phyloP scores from a whole-genome alignment of 2,329 filamentous ascomycete species.

The Aspergillaceae sp. region DNA sequence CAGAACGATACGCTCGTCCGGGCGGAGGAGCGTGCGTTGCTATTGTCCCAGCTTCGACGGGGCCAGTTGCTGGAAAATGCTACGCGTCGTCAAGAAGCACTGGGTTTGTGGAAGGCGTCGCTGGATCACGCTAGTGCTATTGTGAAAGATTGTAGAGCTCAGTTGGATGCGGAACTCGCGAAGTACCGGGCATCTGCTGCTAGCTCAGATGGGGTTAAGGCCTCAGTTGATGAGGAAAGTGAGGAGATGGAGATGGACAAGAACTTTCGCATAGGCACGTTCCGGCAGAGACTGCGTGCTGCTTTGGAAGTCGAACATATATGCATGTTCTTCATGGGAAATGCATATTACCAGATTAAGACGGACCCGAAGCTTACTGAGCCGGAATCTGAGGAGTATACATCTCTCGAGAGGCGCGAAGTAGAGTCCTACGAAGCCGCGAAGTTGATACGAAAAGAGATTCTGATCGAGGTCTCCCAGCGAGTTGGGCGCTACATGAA shows the following conservation, averaged over 20 bases:
- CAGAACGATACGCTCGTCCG: slow-evolving; percentile 62
- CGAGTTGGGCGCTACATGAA: slow-evolving; percentile 59
- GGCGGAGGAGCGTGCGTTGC: slow-evolving; percentile 58
- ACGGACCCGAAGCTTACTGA: slow-evolving; percentile 55
- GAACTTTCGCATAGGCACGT: slow-evolving; percentile 45
- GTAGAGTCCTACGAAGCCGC: slow-evolving; percentile 66
- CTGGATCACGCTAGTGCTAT: slow-evolving; percentile 40
- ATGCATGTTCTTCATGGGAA: slow-evolving; percentile 76
- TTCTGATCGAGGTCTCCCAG: slow-evolving; percentile 52
- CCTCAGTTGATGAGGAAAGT: slow-evolving; percentile 23
- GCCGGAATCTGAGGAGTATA: slow-evolving; percentile 60
- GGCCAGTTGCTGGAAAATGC: slow-evolving; percentile 76
- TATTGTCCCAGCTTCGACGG: slow-evolving; percentile 55
- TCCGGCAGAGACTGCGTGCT: slow-evolving; percentile 58
- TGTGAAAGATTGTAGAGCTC: slow-evolving; percentile 55
- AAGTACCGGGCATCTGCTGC: slow-evolving; percentile 16
- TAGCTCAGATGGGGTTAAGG: slow-evolving; percentile 13
- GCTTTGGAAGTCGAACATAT: slow-evolving; percentile 74
- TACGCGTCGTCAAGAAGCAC: slow-evolving; percentile 56
- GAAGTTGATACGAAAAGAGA: slow-evolving; percentile 67
- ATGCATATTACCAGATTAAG: slow-evolving; percentile 76
- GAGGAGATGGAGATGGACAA: slow-evolving; percentile 34
- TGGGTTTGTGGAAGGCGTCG: slow-evolving; percentile 59
- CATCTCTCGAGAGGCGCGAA: slow-evolving; percentile 60
- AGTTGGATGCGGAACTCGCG: slow-evolving; percentile 45